Evolutionary conservation across 73 alveolate species (phyloP).

Genomic region (Symbiodinium natans): DNA sequence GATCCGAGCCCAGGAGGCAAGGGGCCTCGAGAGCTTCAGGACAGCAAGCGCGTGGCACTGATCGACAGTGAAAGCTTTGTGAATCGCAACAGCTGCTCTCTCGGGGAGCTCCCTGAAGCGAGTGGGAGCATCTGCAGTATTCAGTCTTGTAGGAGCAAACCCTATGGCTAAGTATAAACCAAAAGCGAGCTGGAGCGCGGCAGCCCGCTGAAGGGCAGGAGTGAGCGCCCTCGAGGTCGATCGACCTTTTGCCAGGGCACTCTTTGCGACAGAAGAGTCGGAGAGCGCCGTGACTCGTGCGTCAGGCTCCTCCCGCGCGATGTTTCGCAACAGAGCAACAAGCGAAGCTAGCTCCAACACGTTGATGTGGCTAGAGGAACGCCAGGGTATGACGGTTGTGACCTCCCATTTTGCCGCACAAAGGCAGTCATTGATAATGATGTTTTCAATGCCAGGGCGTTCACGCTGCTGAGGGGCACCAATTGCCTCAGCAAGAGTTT

Average conservation of each 20-base stretch:
- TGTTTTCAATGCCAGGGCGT: neutral
- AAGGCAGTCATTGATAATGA: neutral
- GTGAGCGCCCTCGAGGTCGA: neutral
- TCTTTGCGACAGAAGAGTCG: conserved; percentile 4
- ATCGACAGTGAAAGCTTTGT: no score
- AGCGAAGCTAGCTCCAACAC: neutral
- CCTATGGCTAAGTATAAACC: neutral
- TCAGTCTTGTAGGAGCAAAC: neutral
- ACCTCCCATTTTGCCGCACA: neutral
- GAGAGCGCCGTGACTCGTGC: neutral
- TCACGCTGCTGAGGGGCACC: neutral
- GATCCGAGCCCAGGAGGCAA: neutral
- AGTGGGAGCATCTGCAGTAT: conserved; percentile 18
- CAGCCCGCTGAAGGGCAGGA: neutral
- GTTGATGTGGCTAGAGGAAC: neutral
- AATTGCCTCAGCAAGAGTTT: neutral
- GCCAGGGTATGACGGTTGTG: neutral
- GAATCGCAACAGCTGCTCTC: no score
- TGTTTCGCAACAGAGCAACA: neutral
- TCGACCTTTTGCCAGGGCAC: neutral
- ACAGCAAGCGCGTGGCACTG: neutral
- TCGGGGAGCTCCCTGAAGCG: no score
- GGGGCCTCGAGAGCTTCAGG: neutral
- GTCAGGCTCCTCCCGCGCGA: neutral
- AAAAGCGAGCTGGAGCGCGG: neutral